Evolutionary conservation across 2,329 filamentous ascomycete species (phyloP), one percentile per base, ranked within the genome.

Genomic region (Mariannaea elegans): DNA sequence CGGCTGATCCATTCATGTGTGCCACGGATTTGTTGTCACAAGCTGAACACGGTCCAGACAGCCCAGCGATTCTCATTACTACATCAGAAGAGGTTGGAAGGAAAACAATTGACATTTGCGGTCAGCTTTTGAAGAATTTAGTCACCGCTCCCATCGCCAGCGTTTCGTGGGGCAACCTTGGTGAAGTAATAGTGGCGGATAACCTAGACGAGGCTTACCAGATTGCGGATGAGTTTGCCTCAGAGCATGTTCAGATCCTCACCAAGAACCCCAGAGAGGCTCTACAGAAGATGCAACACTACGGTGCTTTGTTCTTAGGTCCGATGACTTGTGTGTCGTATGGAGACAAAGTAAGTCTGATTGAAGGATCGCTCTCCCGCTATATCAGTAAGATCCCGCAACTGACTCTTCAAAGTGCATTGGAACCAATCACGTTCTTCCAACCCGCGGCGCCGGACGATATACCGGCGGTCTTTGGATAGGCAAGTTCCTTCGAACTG

Each of bases 291-390:
- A 64, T 64, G 61, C 39, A 62, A 24, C 39, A 59, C 36, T 64
- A 62, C 9, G 61, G 61, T 6, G 61, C 61, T 8, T 21, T 64
- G 12, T 64, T 62, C 16, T 31, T 64, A 12, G 58, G 61, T 1
- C 31, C 36, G 3, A 62, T 44, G 46, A 64, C 59, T 10, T 62
- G 58, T 12, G 61, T 64, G 1, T 64, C 61, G 12, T 64, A 59
- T 5, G 61, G 61, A 4, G 61, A 64, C 41, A 64, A 62, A 54
- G 61, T 62, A 9, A 42, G 58, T 38, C 19, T 10, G 13, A 21
- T n/a, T 44, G n/a, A n/a, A n/a, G n/a, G n/a, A n/a, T n/a, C n/a
- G n/a, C n/a, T n/a, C n/a, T n/a, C n/a, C n/a, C n/a, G n/a, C n/a
- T n/a, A n/a, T n/a, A n/a, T n/a, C n/a, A n/a, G n/a, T 19, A 44